Evolutionary conservation across 305 asterid genomes (phyloP).

Genomic region (Fraxinus nigra): DNA sequence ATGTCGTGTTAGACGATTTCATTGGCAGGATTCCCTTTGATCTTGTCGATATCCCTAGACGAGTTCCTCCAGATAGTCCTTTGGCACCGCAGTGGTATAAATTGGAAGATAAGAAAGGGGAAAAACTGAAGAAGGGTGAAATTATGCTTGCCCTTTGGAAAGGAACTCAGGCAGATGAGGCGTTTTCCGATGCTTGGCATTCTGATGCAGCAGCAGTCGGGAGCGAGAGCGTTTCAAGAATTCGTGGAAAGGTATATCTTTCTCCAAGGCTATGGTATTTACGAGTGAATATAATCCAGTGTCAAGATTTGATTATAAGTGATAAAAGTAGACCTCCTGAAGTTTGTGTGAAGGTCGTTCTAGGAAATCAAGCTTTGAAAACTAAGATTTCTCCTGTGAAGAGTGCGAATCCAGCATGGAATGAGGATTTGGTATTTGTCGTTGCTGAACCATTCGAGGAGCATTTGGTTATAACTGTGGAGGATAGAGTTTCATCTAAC

Average conservation of each 20-base stretch:
- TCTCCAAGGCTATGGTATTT: constrained; percentile 84
- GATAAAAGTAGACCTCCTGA: constrained; percentile 56
- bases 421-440: constrained; percentile 70
- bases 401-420: constrained; percentile 66
- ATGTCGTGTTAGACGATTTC: constrained; percentile 54
- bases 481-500: constrained; percentile 40
- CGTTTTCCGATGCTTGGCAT: constrained; percentile 80
- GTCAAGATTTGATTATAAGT: constrained; percentile 63
- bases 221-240: constrained; percentile 48
- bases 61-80: constrained; percentile 80
- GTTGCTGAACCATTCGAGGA: constrained; percentile 82
- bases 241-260: constrained; percentile 73
- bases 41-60: constrained; percentile 53
- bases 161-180: constrained; percentile 91
- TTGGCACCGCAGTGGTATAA: constrained; percentile 84
- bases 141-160: constrained; percentile 84
- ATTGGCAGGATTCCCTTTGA: constrained; percentile 59
- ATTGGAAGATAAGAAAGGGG: constrained; percentile 53
- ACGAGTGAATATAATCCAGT: constrained; percentile 65
- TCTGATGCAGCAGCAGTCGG: constrained; percentile 73
- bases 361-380: constrained; percentile 50
- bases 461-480: constrained; percentile 55
- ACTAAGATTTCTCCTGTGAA: constrained; percentile 39
- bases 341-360: constrained; percentile 48
- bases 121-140: constrained; percentile 62